phyloP scores from a whole-genome alignment of 495 filamentous ascomycete genomes.

The Daldinia vernicosa region DNA sequence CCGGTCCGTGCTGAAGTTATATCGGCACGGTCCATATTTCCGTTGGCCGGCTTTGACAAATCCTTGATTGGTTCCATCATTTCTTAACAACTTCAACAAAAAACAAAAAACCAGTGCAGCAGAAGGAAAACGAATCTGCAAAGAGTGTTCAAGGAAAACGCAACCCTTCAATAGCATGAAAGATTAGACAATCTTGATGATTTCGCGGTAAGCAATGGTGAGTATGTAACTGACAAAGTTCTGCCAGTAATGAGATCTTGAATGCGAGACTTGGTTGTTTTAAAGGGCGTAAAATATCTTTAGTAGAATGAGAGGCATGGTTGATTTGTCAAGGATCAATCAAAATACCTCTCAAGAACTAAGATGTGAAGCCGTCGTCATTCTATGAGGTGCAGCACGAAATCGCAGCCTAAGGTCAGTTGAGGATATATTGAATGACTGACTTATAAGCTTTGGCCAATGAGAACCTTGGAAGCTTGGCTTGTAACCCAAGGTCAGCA shows the following conservation, averaged over 20 bases:
- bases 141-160: background rate
- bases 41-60: background rate
- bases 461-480: conserved; percentile 20
- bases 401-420: background rate
- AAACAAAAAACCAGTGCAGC: background rate
- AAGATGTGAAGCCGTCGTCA: conserved; percentile 20
- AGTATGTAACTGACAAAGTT: background rate
- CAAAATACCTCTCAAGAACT: background rate
- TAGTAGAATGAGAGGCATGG: background rate
- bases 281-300: background rate
- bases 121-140: background rate
- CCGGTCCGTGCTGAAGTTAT: background rate
- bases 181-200: background rate
- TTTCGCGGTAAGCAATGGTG: background rate
- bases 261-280: background rate
- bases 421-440: background rate
- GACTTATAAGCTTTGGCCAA: conserved; percentile 30
- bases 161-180: background rate
- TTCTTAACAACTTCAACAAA: conserved; percentile 1
- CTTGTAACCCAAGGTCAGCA: conserved; percentile 2
- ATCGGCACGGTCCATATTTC: background rate
- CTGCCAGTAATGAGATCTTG: background rate
- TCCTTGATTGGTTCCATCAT: background rate
- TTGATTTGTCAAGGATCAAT: background rate
- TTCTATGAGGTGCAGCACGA: background rate